These are phyloP conservation scores for Phytophthora boehmeriae DNA, from an alignment of 352 stramenopile genomes.

Conservation along the genomic window DNA sequence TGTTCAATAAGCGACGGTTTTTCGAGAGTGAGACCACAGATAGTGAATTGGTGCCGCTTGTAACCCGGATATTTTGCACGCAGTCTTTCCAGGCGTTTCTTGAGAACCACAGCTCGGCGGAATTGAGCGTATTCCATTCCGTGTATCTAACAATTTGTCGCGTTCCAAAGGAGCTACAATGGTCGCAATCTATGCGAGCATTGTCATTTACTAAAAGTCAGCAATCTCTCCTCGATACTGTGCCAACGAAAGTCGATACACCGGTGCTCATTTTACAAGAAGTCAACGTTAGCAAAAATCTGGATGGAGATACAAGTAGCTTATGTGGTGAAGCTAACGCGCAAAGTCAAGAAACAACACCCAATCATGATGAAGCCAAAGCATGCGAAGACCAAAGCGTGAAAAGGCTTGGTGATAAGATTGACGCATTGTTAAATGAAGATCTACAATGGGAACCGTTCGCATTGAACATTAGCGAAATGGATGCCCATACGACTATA, in stretches of 20 bases:
- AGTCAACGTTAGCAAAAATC: not conserved
- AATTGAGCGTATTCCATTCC: slow-evolving; percentile 82
- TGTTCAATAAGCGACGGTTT: slow-evolving; percentile 90
- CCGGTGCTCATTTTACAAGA: slow-evolving; percentile 29
- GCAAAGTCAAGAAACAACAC: not conserved
- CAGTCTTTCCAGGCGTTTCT: slow-evolving; percentile 85
- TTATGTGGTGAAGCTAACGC: not conserved
- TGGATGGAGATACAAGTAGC: not conserved
- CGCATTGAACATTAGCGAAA: slow-evolving; percentile 17
- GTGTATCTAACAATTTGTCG: slow-evolving; percentile 71
- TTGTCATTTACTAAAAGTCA: slow-evolving; percentile 34
- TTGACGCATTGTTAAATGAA: slow-evolving; percentile 42
- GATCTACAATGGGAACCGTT: slow-evolving; percentile 31
- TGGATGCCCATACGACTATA: slow-evolving; percentile 22
- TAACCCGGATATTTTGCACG: slow-evolving; percentile 71
- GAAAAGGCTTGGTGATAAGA: slow-evolving; percentile 30
- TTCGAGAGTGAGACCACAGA: slow-evolving; percentile 62
- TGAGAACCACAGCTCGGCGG: slow-evolving; percentile 70
- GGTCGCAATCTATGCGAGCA: slow-evolving; percentile 41
- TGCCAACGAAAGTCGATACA: slow-evolving; percentile 20
- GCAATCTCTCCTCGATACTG: slow-evolving; percentile 24
- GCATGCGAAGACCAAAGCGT: slow-evolving; percentile 10
- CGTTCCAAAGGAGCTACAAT: slow-evolving; percentile 55
- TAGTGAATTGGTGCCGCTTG: slow-evolving; percentile 68
- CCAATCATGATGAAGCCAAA: slow-evolving; percentile 1